Percentiles rank a stretch among this genome's conserved stretches.
Evolutionary conservation across 1,284 basidiomycete genomes (phyloP).

Genomic region (Omphalotus olearius): DNA sequence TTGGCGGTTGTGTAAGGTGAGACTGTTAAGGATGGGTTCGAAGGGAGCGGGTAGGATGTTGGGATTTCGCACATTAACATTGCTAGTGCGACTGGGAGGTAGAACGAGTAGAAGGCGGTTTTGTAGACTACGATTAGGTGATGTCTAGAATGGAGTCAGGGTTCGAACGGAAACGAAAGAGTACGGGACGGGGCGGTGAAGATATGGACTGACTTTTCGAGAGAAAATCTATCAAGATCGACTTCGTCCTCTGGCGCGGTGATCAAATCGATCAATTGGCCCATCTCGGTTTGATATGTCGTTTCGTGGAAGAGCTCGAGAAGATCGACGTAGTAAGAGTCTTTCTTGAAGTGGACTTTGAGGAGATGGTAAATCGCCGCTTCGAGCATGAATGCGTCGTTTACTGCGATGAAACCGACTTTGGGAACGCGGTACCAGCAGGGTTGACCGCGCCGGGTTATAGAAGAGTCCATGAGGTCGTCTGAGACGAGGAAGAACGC

Average conservation of each 20-base stretch:
- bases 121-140: constrained; percentile 96
- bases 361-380: constrained; percentile 89
- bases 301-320: constrained; percentile 93
- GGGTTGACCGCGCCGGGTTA: constrained; percentile 96
- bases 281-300: constrained; percentile 94
- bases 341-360: constrained; percentile 82
- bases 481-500: constrained; percentile 97
- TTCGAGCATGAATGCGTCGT: constrained; percentile 97
- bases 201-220: constrained; percentile 59
- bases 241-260: constrained; percentile 91
- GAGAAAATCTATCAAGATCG: constrained; percentile 84
- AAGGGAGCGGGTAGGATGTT: constrained; percentile 36
- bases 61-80: constrained; percentile 80
- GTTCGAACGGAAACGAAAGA: too few relatives aligned
- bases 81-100: constrained; percentile 94
- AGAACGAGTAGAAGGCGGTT: constrained; percentile 98
- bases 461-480: constrained; percentile 95
- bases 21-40: constrained; percentile 20
- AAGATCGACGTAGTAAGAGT: constrained; percentile 84
- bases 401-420: constrained; percentile 89
- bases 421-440: constrained; percentile 88
- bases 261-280: constrained; percentile 93
- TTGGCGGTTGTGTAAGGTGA: constrained; percentile 77
- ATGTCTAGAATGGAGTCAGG: too few relatives aligned
- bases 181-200: too few relatives aligned